Evolutionary conservation across 495 filamentous ascomycete species (phyloP).

Genomic region (Daldinia grandis): DNA sequence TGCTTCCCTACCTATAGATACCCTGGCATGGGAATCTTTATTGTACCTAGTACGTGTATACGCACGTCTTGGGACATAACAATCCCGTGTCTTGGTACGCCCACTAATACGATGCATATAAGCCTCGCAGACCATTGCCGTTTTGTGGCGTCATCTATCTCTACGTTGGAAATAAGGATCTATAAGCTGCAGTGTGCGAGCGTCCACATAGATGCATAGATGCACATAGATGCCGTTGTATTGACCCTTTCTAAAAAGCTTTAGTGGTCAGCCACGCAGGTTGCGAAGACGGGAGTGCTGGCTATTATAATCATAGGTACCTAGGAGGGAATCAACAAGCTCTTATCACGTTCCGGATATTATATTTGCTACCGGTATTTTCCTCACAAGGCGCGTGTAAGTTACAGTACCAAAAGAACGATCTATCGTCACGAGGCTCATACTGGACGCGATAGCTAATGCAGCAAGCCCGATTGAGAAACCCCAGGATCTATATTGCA

Average conservation of each 20-base stretch:
- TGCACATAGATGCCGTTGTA: constrained; percentile 12
- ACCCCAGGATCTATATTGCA: constrained; percentile 22
- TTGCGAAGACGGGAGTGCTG: not conserved
- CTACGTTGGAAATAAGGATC: not conserved
- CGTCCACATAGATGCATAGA: not conserved
- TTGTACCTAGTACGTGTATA: not conserved
- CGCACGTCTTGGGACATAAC: constrained; percentile 3
- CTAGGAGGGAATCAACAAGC: not conserved
- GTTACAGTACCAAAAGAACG: constrained; percentile 2
- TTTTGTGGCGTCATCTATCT: not conserved
- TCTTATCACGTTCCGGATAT: constrained; percentile 7
- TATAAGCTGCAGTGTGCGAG: constrained; percentile 11
- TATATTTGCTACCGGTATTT: constrained; percentile 4
- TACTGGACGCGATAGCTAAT: constrained; percentile 32
- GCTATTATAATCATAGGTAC: not conserved
- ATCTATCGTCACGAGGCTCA: constrained; percentile 31
- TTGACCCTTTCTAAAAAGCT: constrained; percentile 4
- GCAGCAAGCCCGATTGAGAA: constrained; percentile 32
- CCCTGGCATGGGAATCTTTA: not conserved
- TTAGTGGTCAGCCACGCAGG: constrained; percentile 1
- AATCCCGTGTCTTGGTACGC: not conserved
- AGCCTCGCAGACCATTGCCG: constrained; percentile 29
- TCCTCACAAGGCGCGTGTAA: constrained; percentile 14
- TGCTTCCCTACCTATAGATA: not conserved
- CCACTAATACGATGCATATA: not conserved